phyloP scores from a whole-genome alignment of 805 yeast species.

The Isabelozyma rhagii region DNA sequence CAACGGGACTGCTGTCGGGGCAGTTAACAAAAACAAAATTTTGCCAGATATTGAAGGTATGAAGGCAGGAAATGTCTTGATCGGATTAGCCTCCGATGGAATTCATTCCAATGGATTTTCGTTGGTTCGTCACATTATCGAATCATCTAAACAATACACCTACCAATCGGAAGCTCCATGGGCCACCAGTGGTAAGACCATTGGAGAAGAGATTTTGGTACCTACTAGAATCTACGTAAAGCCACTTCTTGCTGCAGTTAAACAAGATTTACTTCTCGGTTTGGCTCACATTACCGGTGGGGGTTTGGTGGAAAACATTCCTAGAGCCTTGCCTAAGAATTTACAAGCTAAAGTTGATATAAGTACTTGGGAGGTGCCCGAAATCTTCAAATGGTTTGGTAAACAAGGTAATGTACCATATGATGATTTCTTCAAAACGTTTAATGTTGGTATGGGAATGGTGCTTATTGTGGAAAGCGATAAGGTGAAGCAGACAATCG shows the following conservation, averaged over 20 bases:
- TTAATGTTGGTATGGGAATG: constrained; percentile 97
- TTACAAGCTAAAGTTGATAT: constrained; percentile 82
- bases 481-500: constrained; percentile 56
- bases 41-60: constrained; percentile 70
- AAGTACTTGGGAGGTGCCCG: constrained; percentile 78
- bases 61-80: constrained; percentile 74
- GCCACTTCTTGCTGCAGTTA: constrained; percentile 74
- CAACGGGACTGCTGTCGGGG: constrained; percentile 98
- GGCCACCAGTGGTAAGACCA: constrained; percentile 57
- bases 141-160: constrained; percentile 64
- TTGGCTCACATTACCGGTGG: constrained; percentile 98
- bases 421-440: constrained; percentile 80
- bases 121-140: constrained; percentile 86
- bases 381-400: constrained; percentile 92
- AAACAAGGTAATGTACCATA: constrained; percentile 86
- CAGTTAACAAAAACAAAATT: constrained; percentile 71
- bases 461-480: constrained; percentile 74
- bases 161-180: constrained; percentile 85
- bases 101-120: constrained; percentile 97
- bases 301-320: constrained; percentile 93
- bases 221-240: constrained; percentile 96
- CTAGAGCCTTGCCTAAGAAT: constrained; percentile 83
- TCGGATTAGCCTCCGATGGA: constrained; percentile 90
- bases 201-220: constrained; percentile 80
- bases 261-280: constrained; percentile 69